A percentile compares a stretch with the other conserved stretches of the same genome.
Evolutionary conservation across 2,329 filamentous ascomycete species (phyloP).

Genomic region (Alternaria conjuncta): DNA sequence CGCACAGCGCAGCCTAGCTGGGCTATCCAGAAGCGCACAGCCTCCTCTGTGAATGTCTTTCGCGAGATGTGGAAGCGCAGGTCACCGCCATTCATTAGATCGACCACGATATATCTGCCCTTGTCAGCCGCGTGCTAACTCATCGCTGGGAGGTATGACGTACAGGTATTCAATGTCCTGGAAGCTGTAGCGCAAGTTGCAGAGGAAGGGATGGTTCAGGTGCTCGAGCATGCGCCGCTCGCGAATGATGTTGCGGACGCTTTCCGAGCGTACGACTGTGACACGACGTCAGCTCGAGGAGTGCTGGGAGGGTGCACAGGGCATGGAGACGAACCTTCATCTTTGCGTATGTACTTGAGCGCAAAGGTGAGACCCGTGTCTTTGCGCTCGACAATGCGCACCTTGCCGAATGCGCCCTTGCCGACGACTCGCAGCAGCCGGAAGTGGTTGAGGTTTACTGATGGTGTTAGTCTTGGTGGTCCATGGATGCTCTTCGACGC

Average conservation of each 20-base stretch:
- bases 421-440: slow-evolving; percentile 93
- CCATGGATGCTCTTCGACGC: too few species aligned
- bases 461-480: slow-evolving; percentile 17
- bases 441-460: slow-evolving; percentile 98
- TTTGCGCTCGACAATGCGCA: slow-evolving; percentile 97
- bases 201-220: slow-evolving; percentile 96
- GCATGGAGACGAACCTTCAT: slow-evolving; percentile 74
- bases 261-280: slow-evolving; percentile 93
- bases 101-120: slow-evolving; percentile 84
- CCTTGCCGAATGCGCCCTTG: slow-evolving; percentile 97
- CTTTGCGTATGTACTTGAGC: slow-evolving; percentile 97
- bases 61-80: slow-evolving; percentile 96
- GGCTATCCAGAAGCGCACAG: slow-evolving; percentile 95
- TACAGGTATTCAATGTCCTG: slow-evolving; percentile 99
- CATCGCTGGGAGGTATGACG: slow-evolving; percentile 42
- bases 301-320: slow-evolving; percentile 3
- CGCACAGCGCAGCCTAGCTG: slow-evolving; percentile 89
- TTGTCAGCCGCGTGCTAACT: slow-evolving; percentile 17
- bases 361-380: slow-evolving; percentile 94
- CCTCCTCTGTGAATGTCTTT: slow-evolving; percentile 97
- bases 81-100: slow-evolving; percentile 97
- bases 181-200: slow-evolving; percentile 98
- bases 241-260: slow-evolving; percentile 96
- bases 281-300: slow-evolving; percentile 37
- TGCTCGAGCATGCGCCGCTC: slow-evolving; percentile 98